phyloP scores from a whole-genome alignment of 805 yeast species.

The Yamadazyma scolyti region DNA sequence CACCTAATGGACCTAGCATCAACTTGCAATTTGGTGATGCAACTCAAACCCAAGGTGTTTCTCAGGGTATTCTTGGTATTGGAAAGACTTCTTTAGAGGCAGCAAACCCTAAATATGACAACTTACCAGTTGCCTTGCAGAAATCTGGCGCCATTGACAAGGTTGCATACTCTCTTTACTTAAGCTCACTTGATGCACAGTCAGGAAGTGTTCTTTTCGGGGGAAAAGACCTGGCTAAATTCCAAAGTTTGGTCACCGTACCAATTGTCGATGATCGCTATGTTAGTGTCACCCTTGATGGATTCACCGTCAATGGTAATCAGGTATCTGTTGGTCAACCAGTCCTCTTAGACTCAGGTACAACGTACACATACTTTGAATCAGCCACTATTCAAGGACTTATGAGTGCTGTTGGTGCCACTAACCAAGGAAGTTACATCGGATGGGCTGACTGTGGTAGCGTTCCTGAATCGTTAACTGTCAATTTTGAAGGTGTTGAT shows the following conservation, averaged over 20 bases:
- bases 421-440: conserved; percentile 1
- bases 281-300: conserved; percentile 2
- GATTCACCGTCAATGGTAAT: conserved; percentile 1
- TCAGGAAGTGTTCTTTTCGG: conserved; percentile 28
- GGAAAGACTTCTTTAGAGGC: neutral
- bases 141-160: conserved; percentile 16
- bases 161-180: conserved; percentile 33
- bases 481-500: conserved; percentile 9
- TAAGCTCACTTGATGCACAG: conserved; percentile 16
- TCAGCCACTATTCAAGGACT: conserved; percentile 22
- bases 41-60: neutral
- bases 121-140: neutral
- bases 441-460: neutral
- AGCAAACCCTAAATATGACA: neutral
- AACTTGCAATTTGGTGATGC: conserved; percentile 9
- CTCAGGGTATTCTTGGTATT: neutral
- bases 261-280: conserved; percentile 2
- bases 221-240: conserved; percentile 22
- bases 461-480: conserved; percentile 1
- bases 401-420: conserved; percentile 38
- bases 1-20: conserved; percentile 7
- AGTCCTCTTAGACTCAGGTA: conserved; percentile 26
- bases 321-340: conserved; percentile 1
- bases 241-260: neutral
- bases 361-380: conserved; percentile 40